Conservation (phyloP, 1,284 basidiomycete species). For the Trichosporon faecale region DNA sequence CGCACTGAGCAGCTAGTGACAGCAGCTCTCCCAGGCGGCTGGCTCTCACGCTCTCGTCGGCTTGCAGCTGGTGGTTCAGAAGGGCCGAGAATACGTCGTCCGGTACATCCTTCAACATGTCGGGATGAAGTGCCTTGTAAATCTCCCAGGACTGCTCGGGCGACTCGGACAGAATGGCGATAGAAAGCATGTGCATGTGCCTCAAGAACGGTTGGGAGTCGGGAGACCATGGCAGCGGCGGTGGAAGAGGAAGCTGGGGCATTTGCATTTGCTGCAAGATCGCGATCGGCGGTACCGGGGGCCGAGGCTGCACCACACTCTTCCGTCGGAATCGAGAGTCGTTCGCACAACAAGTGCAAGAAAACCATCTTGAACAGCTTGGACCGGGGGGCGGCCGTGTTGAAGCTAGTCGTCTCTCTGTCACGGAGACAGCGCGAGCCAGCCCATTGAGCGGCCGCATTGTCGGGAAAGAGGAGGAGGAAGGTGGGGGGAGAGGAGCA, state of each 20-base stretch:
- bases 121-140: conserved; percentile 36
- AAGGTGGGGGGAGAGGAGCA: conserved; percentile 11
- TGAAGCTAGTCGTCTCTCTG: neutral
- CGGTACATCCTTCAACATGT: conserved; percentile 37
- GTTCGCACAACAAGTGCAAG: conserved; percentile 34
- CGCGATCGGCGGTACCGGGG: conserved; percentile 17
- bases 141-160: conserved; percentile 38
- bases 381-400: conserved; percentile 27
- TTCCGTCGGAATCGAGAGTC: neutral
- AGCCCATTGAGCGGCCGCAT: conserved; percentile 1
- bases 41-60: conserved; percentile 14
- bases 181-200: conserved; percentile 40
- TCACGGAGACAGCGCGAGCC: neutral
- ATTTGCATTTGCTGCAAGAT: conserved; percentile 24
- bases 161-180: conserved; percentile 28
- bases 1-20: conserved; percentile 31
- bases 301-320: neutral
- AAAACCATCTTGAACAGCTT: conserved; percentile 46
- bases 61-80: conserved; percentile 32
- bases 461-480: neutral
- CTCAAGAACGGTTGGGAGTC: conserved; percentile 43
- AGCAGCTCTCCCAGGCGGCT: conserved; percentile 28
- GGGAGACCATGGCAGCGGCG: conserved; percentile 45
- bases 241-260: conserved; percentile 42
- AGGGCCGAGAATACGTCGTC: conserved; percentile 37